A percentile compares a stretch with the other conserved stretches of the same genome.
These are phyloP conservation scores for Glonium stellatum DNA, from an alignment of 495 filamentous ascomycete genomes.

Conservation along the genomic window DNA sequence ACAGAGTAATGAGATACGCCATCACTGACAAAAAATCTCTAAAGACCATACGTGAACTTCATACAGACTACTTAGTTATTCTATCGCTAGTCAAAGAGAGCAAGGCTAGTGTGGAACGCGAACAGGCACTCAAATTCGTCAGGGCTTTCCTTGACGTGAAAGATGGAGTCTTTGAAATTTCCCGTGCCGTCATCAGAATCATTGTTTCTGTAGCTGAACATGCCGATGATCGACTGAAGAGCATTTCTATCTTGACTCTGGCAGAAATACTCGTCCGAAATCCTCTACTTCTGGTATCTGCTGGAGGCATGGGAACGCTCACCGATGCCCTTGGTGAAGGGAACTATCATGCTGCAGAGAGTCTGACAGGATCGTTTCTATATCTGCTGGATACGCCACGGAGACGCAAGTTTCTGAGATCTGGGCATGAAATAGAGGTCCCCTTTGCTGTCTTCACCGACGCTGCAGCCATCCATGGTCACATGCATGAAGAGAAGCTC, in stretches of 20 bases:
- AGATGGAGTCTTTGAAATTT: constrained; percentile 81
- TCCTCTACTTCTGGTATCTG: constrained; percentile 65
- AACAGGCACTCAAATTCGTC: constrained; percentile 95
- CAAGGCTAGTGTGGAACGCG: constrained; percentile 90
- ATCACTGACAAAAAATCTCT: constrained; percentile 87
- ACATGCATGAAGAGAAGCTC: constrained; percentile 57
- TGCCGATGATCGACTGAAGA: constrained; percentile 74
- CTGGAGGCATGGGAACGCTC: constrained; percentile 73
- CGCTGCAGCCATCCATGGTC: constrained; percentile 55
- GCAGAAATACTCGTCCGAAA: constrained; percentile 85
- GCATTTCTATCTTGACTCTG: constrained; percentile 85
- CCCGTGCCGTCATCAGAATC: constrained; percentile 73
- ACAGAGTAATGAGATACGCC: constrained; percentile 86
- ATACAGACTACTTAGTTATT: constrained; percentile 89
- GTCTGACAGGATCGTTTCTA: constrained; percentile 73
- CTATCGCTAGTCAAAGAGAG: constrained; percentile 88
- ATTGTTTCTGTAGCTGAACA: constrained; percentile 88
- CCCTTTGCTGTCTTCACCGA: constrained; percentile 76
- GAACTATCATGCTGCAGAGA: constrained; percentile 83
- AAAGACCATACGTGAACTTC: constrained; percentile 74
- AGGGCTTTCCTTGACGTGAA: constrained; percentile 94
- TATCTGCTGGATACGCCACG: constrained; percentile 81
- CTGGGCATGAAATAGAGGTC: constrained; percentile 56
- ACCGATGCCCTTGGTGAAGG: constrained; percentile 85
- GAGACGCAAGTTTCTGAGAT: constrained; percentile 67